phyloP scores from a whole-genome alignment of 768 basidiomycete species.

The Cyclocybe cylindracea region DNA sequence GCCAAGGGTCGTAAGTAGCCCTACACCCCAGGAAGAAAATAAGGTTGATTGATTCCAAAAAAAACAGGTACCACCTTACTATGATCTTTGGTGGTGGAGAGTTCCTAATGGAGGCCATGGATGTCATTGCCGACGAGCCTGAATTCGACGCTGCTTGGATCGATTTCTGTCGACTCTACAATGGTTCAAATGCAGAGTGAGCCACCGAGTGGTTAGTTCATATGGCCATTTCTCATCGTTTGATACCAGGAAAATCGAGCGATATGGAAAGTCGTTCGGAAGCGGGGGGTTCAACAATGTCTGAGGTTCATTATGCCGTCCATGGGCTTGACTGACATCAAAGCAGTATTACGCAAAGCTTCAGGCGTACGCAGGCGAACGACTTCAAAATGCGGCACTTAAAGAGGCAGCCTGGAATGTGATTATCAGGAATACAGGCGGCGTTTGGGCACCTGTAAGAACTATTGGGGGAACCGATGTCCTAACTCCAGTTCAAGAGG shows the following conservation, averaged over 20 bases:
- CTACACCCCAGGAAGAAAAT: background rate
- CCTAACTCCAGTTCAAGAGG: conserved; percentile 45
- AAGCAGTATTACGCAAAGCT: conserved; percentile 37
- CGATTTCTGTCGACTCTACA: conserved; percentile 37
- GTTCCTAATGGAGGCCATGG: conserved; percentile 42
- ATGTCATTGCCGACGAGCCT: conserved; percentile 35
- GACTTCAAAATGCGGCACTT: conserved; percentile 29
- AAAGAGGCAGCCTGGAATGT: conserved; percentile 37
- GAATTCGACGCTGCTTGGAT: conserved; percentile 41
- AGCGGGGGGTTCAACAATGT: conserved; percentile 36
- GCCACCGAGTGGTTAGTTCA: conserved; percentile 4
- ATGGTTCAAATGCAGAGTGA: conserved; percentile 35
- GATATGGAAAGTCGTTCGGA: conserved; percentile 33
- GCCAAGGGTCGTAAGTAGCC: conserved; percentile 28
- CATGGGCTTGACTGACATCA: background rate
- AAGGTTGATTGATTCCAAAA: background rate
- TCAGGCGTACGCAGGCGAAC: conserved; percentile 37
- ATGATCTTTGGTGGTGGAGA: conserved; percentile 40
- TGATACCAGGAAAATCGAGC: conserved; percentile 28
- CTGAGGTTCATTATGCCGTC: background rate
- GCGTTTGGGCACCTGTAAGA: conserved; percentile 37
- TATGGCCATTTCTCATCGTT: background rate
- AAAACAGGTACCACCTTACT: conserved; percentile 28
- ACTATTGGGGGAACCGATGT: conserved; percentile 45
- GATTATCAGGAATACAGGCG: conserved; percentile 30